These are phyloP conservation scores for Tetrahymena elliotti DNA, from an alignment of 73 alveolate species.

Conservation along the genomic window DNA sequence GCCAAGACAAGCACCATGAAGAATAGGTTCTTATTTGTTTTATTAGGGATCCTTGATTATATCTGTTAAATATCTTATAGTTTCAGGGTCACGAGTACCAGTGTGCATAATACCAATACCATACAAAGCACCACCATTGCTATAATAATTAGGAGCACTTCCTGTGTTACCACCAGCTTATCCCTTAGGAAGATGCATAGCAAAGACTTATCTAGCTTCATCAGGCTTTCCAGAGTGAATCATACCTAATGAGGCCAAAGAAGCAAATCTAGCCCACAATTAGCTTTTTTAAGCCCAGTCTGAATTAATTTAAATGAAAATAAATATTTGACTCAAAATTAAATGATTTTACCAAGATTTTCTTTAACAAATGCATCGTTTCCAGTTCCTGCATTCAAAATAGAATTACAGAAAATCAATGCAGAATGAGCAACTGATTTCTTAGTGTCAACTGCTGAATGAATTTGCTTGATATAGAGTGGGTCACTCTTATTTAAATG, in stretches of 20 bases:
- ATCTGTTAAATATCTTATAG: background rate
- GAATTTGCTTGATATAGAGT: conserved; percentile 43
- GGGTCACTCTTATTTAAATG: conserved; percentile 71
- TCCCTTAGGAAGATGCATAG: conserved; percentile 72
- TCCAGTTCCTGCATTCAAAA: conserved; percentile 57
- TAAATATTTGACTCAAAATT: background rate
- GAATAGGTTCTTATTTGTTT: conserved; percentile 66
- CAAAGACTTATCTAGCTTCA: conserved; percentile 61
- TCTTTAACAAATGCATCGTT: conserved; percentile 67
- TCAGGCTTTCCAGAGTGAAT: conserved; percentile 76
- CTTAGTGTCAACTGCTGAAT: conserved; percentile 50
- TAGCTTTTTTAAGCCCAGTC: background rate
- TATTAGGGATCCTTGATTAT: background rate
- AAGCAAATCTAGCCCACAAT: conserved; percentile 74
- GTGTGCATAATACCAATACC: conserved; percentile 29
- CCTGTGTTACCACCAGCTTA: conserved; percentile 37
- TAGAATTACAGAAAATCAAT: conserved; percentile 54
- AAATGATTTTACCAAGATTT: conserved; percentile 9
- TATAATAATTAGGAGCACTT: conserved; percentile 7
- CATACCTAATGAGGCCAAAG: conserved; percentile 87
- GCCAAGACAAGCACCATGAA: conserved; percentile 91
- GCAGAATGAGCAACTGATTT: conserved; percentile 64
- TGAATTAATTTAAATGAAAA: background rate
- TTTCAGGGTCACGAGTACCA: conserved; percentile 21
- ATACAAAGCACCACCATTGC: conserved; percentile 30